A percentile compares a stretch with the other conserved stretches of the same genome.
Evolutionary conservation across 495 filamentous ascomycete species (phyloP).

Genomic region (Tricharina praecox): DNA sequence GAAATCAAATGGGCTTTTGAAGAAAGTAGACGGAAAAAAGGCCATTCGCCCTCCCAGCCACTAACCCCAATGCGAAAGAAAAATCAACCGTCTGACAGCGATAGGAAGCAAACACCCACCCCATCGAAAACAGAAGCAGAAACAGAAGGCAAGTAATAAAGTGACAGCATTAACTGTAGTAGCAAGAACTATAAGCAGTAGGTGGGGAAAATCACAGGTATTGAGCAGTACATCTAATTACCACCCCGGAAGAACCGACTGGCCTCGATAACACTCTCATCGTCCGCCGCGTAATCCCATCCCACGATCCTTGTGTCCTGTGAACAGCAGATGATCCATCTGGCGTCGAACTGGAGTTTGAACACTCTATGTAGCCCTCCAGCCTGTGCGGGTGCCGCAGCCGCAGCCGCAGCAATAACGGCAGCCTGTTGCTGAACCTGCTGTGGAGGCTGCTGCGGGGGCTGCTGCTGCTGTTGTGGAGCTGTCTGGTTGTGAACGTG

Average conservation of each 20-base stretch:
- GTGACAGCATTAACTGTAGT: no score
- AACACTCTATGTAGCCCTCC: conserved; percentile 47
- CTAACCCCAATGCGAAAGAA: no score
- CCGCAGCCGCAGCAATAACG: conserved; percentile 28
- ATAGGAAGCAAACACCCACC: no score
- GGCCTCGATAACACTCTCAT: conserved; percentile 64
- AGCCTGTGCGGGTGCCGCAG: conserved; percentile 11
- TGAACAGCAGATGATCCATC: conserved; percentile 84
- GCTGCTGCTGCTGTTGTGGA: conserved; percentile 8
- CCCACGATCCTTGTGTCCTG: conserved; percentile 84
- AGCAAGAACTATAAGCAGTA: no score
- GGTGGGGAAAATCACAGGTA: no score
- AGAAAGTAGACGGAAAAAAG: no score
- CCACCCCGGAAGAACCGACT: conserved; percentile 49
- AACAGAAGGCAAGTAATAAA: no score
- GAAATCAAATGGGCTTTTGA: no score
- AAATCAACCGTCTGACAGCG: no score
- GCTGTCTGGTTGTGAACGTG: no score
- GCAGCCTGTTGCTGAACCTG: conserved; percentile 29
- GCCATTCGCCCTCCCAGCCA: no score
- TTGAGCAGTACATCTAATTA: neutral
- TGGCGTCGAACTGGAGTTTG: conserved; percentile 90
- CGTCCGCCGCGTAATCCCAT: conserved; percentile 94
- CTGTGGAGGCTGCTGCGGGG: conserved; percentile 1
- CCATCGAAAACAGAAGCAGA: no score